A percentile compares a stretch with the other conserved stretches of the same genome.
These are phyloP conservation scores for Lagenidium giganteum DNA, from an alignment of 352 stramenopile genomes.

Conservation along the genomic window DNA sequence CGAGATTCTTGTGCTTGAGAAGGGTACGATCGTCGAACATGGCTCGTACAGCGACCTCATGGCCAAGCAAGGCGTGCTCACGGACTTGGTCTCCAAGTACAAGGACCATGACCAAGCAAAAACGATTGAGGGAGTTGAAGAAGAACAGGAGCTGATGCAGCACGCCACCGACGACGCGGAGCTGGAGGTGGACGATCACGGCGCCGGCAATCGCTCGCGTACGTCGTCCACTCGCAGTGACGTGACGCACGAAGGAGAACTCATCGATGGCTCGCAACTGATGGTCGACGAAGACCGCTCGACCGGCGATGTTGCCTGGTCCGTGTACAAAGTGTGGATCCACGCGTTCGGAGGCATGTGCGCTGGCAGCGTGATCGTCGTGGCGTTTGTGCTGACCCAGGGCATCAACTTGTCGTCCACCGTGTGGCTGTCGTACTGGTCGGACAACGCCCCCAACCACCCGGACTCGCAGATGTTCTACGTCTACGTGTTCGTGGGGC, in stretches of 20 bases:
- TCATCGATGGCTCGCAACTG: slow-evolving; percentile 30
- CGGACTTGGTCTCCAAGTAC: slow-evolving; percentile 53
- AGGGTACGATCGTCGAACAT: slow-evolving; percentile 18
- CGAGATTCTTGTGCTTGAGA: slow-evolving; percentile 51
- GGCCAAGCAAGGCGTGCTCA: slow-evolving; percentile 26
- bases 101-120: slow-evolving; percentile 43
- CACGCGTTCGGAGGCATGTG: slow-evolving; percentile 52
- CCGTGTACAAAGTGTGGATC: slow-evolving; percentile 70
- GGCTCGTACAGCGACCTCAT: slow-evolving; percentile 12
- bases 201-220: slow-evolving; percentile 30
- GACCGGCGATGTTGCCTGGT: slow-evolving; percentile 47
- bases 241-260: slow-evolving; percentile 30
- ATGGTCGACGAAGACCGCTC: slow-evolving; percentile 70
- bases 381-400: slow-evolving; percentile 40
- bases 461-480: slow-evolving; percentile 66
- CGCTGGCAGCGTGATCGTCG: slow-evolving; percentile 33
- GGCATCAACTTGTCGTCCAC: slow-evolving; percentile 57
- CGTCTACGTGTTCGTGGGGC: slow-evolving; percentile 76
- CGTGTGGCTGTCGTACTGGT: slow-evolving; percentile 93
- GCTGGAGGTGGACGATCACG: slow-evolving; percentile 33
- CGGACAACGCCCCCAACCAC: slow-evolving; percentile 35
- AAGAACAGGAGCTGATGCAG: slow-evolving; percentile 14
- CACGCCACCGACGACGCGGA: slow-evolving; percentile 18
- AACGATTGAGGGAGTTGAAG: slow-evolving; percentile 30
- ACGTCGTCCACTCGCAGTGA: slow-evolving; percentile 53